Evolutionary conservation across 495 filamentous ascomycete genomes (phyloP).

Genomic region (Hypoxylon lenormandii): DNA sequence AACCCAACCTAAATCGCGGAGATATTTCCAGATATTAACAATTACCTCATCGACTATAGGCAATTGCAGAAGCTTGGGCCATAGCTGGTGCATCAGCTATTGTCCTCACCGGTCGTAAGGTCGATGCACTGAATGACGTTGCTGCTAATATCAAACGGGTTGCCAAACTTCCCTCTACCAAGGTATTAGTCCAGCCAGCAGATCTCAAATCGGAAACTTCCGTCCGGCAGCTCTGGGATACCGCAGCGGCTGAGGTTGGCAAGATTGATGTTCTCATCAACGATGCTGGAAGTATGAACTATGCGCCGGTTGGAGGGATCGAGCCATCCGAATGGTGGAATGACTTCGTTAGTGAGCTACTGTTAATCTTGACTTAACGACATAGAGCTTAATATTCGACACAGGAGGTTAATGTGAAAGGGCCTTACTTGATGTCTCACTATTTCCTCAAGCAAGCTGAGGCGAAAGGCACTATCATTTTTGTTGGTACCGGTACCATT

Average conservation of each 20-base stretch:
- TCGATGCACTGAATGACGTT: slow-evolving; percentile 41
- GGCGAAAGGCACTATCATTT: slow-evolving; percentile 40
- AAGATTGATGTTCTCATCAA: slow-evolving; percentile 59
- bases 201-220: slow-evolving; percentile 51
- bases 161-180: slow-evolving; percentile 27
- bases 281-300: slow-evolving; percentile 50
- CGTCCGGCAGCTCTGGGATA: slow-evolving; percentile 51
- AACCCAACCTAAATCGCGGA: neutral
- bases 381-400: too few relatives aligned
- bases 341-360: slow-evolving; percentile 22
- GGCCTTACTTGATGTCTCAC: slow-evolving; percentile 53
- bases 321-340: slow-evolving; percentile 21
- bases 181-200: slow-evolving; percentile 45
- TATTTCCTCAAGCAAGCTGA: slow-evolving; percentile 53
- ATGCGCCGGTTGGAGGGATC: slow-evolving; percentile 13
- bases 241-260: slow-evolving; percentile 52
- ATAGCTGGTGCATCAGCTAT: slow-evolving; percentile 53
- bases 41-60: slow-evolving; percentile 1
- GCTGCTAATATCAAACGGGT: slow-evolving; percentile 40
- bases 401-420: slow-evolving; percentile 54
- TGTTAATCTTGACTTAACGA: too few relatives aligned
- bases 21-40: slow-evolving; percentile 10
- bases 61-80: slow-evolving; percentile 39
- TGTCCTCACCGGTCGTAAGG: slow-evolving; percentile 53
- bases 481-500: slow-evolving; percentile 47